Evolutionary conservation across 257 asterid genomes (phyloP).

Genomic region (Avicennia marina): DNA sequence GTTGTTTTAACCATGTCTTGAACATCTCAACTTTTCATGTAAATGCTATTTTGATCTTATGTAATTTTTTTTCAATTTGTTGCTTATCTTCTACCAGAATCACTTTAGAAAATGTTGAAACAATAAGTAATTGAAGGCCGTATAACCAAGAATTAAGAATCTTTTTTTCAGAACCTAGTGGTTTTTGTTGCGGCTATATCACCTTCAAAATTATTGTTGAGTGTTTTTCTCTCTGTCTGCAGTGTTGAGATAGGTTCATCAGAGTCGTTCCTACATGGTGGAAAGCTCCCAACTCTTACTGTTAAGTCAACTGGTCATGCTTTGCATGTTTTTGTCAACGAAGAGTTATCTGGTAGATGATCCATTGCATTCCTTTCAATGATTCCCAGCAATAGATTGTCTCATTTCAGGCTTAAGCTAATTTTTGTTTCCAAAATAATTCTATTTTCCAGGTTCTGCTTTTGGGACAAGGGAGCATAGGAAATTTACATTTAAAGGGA

Average conservation of each 20-base stretch:
- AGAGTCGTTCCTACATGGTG: constrained; percentile 69
- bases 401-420: constrained; percentile 8
- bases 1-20: too few species aligned
- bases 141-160: too few species aligned
- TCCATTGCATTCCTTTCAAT: not conserved
- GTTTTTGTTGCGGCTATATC: too few species aligned
- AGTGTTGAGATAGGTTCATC: constrained; percentile 75
- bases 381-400: not conserved
- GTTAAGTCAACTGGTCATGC: constrained; percentile 83
- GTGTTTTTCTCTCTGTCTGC: constrained; percentile 15
- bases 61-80: too few species aligned
- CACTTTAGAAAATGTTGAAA: too few species aligned
- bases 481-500: constrained; percentile 49
- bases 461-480: constrained; percentile 74
- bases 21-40: too few species aligned
- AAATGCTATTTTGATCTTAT: too few species aligned
- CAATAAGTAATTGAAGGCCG: too few species aligned
- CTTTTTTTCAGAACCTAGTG: too few species aligned
- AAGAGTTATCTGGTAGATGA: constrained; percentile 74
- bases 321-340: constrained; percentile 77
- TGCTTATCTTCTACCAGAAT: too few species aligned
- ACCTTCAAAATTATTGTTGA: not conserved
- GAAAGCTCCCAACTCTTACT: constrained; percentile 72
- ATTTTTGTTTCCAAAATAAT: not conserved
- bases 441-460: constrained; percentile 58